Evolutionary conservation across 192 early-diverging fungal species (phyloP), one percentile per base, ranked within the genome.

Genomic region (Entomortierella beljakovae): DNA sequence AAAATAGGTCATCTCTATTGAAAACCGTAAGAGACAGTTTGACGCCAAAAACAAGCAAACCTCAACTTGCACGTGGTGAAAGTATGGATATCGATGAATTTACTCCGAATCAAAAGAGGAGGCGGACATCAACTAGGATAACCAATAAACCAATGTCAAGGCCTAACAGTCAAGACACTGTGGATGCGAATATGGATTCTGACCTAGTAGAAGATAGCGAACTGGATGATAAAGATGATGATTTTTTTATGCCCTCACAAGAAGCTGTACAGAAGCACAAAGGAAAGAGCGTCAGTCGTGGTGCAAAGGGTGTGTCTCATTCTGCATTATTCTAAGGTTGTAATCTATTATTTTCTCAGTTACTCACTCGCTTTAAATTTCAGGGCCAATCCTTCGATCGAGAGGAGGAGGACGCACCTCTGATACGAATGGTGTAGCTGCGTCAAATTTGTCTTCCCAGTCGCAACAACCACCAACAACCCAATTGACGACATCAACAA

Each of bases 81-180:
- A 70, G 61, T 35, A 70, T 79, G 75, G 75, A 79, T 4, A 22
- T 65, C 3, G 68, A 79, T 23, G 61, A 60, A 35, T 6, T 33
- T 10, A 26, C 35, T 18, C 66, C 32, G 0, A 55, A 64, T n/a
- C 48, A 68, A 18, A 79, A 79, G 59, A 48, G 75, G 42, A 61
- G 75, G 53, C 59, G 75, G 56, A 70, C 61, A 48, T 79, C 75
- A 15, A 33, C 53, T 8, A 54, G 75, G 38, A 53, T 74, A 18
- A 59, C 6, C 5, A 59, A 43, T 31, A 34, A 33, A 6, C 23
- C 3, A 8, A 23, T 32, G 13, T 52, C 16, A 42, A 28, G 34
- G 7, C 6, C 23, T 22, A 15, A 54, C 22, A 57, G 33, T 20
- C 59, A 70, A 48, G 57, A 70, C 18, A 29, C 23, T 18, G 31